These are phyloP conservation scores for Gossypium davidsonii DNA, from an alignment of 441 rosid genomes.

Conservation along the genomic window DNA sequence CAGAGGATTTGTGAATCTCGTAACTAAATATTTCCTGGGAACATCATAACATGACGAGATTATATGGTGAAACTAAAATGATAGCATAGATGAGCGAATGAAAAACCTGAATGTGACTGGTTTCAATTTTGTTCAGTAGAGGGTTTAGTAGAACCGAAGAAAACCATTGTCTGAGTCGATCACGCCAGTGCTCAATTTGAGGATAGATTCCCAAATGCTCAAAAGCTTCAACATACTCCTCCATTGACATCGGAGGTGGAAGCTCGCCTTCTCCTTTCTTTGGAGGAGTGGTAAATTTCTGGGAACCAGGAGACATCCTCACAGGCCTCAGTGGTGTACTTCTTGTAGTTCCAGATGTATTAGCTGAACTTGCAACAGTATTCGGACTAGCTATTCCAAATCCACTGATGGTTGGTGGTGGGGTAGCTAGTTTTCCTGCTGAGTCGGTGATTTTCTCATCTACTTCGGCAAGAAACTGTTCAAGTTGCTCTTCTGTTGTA, in stretches of 20 bases:
- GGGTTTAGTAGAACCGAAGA: constrained; percentile 74
- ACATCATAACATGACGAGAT: neutral
- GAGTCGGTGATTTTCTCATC: constrained; percentile 72
- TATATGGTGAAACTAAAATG: neutral
- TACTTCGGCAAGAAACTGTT: constrained; percentile 70
- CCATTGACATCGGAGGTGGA: constrained; percentile 87
- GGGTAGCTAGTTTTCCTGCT: constrained; percentile 66
- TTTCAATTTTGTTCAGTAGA: constrained; percentile 67
- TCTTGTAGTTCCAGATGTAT: constrained; percentile 75
- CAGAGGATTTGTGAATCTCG: constrained; percentile 12
- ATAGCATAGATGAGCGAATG: neutral
- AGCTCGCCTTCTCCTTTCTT: constrained; percentile 95
- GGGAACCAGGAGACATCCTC: constrained; percentile 95
- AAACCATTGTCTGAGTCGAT: constrained; percentile 92
- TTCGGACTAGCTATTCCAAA: constrained; percentile 63
- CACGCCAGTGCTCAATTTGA: constrained; percentile 88
- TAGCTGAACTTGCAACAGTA: constrained; percentile 60
- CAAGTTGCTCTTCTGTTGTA: constrained; percentile 76
- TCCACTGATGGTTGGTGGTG: constrained; percentile 64
- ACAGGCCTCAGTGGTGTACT: constrained; percentile 85
- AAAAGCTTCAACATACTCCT: constrained; percentile 80
- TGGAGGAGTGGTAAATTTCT: constrained; percentile 87
- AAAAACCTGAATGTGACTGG: constrained; percentile 78
- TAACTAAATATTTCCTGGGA: neutral
- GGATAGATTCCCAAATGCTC: constrained; percentile 76